Percentiles rank a stretch among this genome's conserved stretches.
Evolutionary conservation across 306 rosid species (phyloP).

Genomic region (Rosa lucieae): DNA sequence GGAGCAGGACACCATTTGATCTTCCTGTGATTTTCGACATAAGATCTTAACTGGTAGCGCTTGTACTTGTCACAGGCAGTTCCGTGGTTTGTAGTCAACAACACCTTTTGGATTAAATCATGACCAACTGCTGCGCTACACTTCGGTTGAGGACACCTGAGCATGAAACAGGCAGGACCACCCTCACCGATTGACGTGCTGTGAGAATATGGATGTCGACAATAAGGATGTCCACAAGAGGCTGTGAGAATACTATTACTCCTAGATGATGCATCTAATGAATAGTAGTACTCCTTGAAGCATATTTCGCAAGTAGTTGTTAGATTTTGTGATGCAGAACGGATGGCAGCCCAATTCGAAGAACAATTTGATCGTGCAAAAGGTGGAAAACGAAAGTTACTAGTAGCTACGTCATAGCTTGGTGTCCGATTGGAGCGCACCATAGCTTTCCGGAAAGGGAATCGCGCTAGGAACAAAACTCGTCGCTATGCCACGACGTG

Average conservation of each 20-base stretch:
- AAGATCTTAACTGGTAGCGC: neutral
- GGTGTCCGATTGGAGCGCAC: too few species aligned
- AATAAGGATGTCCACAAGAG: neutral
- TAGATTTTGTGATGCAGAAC: neutral
- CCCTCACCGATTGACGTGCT: neutral
- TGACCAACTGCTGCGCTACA: neutral
- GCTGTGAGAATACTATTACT: neutral
- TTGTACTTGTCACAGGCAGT: neutral
- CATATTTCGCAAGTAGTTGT: neutral
- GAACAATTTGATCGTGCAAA: too few species aligned
- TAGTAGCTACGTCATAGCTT: too few species aligned
- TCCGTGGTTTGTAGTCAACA: neutral
- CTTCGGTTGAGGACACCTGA: neutral
- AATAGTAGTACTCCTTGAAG: neutral
- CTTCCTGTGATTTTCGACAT: neutral
- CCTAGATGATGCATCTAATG: neutral
- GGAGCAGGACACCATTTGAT: constrained; percentile 17
- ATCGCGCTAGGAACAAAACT: too few species aligned
- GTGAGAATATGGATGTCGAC: too few species aligned
- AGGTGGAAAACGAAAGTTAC: too few species aligned
- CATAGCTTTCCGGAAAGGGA: too few species aligned
- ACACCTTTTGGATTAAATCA: neutral
- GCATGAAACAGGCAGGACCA: neutral
- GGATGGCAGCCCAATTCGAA: too few species aligned
- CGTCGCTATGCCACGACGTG: too few species aligned